A percentile compares a stretch with the other conserved stretches of the same genome.
Conservation (phyloP, 2,329 filamentous ascomycete genomes). For the Chaetomium globosum region DNA sequence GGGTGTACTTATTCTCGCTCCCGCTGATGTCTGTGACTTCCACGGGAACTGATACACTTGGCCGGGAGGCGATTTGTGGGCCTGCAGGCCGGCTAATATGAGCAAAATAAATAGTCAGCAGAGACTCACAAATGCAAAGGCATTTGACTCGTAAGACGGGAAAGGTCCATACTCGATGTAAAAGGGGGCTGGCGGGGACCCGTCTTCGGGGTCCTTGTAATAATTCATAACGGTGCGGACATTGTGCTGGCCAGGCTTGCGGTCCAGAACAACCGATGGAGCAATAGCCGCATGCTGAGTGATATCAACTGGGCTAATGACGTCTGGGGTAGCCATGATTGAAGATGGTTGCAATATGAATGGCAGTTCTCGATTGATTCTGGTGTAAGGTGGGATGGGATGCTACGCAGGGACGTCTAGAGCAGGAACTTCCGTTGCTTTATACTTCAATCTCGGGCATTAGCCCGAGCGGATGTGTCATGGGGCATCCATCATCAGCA, state of each 20-base stretch:
- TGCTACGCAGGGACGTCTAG: not conserved
- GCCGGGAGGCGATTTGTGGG: conserved; percentile 16
- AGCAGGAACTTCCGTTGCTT: not conserved
- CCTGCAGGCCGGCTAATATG: not conserved
- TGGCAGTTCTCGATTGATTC: not conserved
- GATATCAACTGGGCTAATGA: conserved; percentile 4
- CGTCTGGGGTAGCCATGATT: conserved; percentile 30
- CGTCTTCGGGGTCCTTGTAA: conserved; percentile 38
- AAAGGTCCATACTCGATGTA: conserved; percentile 30
- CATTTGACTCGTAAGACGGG: too few species aligned
- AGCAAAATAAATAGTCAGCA: not conserved
- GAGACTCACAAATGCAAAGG: not conserved
- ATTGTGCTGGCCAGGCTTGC: conserved; percentile 22
- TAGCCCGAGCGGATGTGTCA: not conserved
- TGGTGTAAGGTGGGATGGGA: not conserved
- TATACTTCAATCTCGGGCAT: not conserved
- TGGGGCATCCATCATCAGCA: not conserved
- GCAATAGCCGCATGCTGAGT: not conserved
- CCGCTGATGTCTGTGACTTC: conserved; percentile 49
- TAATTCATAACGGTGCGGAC: conserved; percentile 40
- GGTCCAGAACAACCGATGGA: not conserved
- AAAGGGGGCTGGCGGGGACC: conserved; percentile 34
- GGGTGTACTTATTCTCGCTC: conserved; percentile 45
- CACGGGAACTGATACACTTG: conserved; percentile 44
- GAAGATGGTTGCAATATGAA: conserved; percentile 9